Conservation (phyloP, 345 rosid species). For the Gossypium australe region DNA sequence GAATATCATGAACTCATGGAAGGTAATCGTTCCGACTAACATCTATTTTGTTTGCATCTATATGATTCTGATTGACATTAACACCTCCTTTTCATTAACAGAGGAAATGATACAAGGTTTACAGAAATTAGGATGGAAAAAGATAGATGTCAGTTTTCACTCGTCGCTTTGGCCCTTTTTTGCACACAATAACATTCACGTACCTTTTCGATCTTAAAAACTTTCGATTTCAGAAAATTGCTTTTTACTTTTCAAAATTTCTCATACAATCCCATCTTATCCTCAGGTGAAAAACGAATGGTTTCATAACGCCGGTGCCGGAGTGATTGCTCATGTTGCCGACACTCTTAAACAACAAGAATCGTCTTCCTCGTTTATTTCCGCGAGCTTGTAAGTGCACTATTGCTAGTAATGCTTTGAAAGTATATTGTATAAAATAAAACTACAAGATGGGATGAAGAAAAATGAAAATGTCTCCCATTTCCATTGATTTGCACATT, state of each 20-base stretch:
- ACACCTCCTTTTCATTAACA: conserved; percentile 24
- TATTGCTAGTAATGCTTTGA: neutral
- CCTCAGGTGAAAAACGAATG: conserved; percentile 84
- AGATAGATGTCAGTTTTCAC: conserved; percentile 95
- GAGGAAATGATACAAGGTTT: conserved; percentile 93
- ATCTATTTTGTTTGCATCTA: neutral
- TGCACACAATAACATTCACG: conserved; percentile 94
- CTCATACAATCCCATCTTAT: neutral
- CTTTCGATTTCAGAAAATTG: neutral
- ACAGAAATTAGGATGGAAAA: conserved; percentile 89
- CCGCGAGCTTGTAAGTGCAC: conserved; percentile 44
- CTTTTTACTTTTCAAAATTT: neutral
- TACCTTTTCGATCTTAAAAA: conserved; percentile 18
- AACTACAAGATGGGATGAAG: conserved; percentile 1
- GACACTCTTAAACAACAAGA: conserved; percentile 87
- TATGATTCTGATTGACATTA: neutral
- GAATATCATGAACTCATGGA: conserved; percentile 84
- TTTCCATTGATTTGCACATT: neutral
- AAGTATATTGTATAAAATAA: neutral
- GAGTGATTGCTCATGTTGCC: conserved; percentile 92
- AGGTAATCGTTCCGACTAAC: conserved; percentile 38
- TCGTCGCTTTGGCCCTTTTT: conserved; percentile 90
- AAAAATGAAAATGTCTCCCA: neutral
- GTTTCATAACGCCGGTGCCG: conserved; percentile 78
- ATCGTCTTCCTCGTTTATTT: conserved; percentile 31